Evolutionary conservation across 768 basidiomycete genomes (phyloP).

Genomic region (Auricularia sp.): DNA sequence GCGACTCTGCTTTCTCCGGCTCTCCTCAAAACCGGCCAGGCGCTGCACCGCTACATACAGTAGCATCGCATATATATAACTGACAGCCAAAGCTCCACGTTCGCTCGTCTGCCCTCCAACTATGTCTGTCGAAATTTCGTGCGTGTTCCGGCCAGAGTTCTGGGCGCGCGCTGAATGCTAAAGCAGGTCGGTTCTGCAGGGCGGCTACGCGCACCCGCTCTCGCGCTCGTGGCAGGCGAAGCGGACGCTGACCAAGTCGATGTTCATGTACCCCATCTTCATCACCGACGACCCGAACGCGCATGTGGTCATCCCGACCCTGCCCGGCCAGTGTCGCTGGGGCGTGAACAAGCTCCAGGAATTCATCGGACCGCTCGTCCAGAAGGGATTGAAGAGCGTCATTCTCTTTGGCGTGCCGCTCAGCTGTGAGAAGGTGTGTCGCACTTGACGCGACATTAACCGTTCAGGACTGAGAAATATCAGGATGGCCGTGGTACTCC

Average conservation of each 20-base stretch:
- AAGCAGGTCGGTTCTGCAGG: slow-evolving; percentile 68
- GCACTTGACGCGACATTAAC: not conserved
- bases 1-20: too few species aligned
- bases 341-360: slow-evolving; percentile 85
- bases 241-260: slow-evolving; percentile 70
- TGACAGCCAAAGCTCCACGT: too few species aligned
- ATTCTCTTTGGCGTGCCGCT: slow-evolving; percentile 92
- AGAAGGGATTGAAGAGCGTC: slow-evolving; percentile 83
- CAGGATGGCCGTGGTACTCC: slow-evolving; percentile 78
- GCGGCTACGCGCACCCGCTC: slow-evolving; percentile 88
- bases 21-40: too few species aligned
- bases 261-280: slow-evolving; percentile 99
- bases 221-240: slow-evolving; percentile 81
- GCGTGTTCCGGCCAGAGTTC: not conserved
- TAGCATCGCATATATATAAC: too few species aligned
- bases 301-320: slow-evolving; percentile 57
- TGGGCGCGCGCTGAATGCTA: not conserved
- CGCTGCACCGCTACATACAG: too few species aligned
- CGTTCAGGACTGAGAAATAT: not conserved
- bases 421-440: slow-evolving; percentile 58
- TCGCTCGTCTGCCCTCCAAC: not conserved
- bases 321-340: slow-evolving; percentile 89
- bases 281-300: slow-evolving; percentile 91
- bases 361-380: slow-evolving; percentile 78
- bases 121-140: not conserved